Evolutionary conservation across 371 early-diverging fungal genomes (phyloP), one percentile per base, ranked within the genome.

Genomic region (Scutellospora calospora): DNA sequence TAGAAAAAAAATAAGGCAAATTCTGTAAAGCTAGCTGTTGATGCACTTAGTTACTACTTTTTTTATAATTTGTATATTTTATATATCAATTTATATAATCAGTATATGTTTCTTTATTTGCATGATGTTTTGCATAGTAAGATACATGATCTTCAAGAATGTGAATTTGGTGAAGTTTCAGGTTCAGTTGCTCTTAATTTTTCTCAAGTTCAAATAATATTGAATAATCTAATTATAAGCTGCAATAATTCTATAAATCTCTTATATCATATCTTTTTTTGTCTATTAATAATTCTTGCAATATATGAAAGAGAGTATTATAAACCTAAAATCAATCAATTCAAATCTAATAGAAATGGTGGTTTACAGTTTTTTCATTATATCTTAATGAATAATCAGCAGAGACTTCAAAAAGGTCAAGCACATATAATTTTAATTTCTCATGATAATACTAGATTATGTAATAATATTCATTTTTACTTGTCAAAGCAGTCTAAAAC

Each of bases 71-170:
- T 14, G 20, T 5, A 16, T 38, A 68, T 68, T 45, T 22, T 9
- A 68, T 8, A 68, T 16, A 16, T 68, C 16, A 68, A 68, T 45
- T 68, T 41, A 35, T n/a, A 45, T 49, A 20, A 68, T n/a, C 27
- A 35, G 14, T 68, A 68, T 68, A 25, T 41, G 11, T 68, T 68
- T 68, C 20, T 41, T n/a, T 38, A 68, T 35, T 20, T 68, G 5
- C 45, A 68, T 68, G 3, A 68, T 68, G 41, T 68, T 45, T 68
- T 68, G n/a, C 16, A 68, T 68, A 41, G 5, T 12, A 68, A 68
- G 22, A 35, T 68, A 41, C 5, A 20, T 5, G 41, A 68, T 35
- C 20, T 49, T 14, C 49, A 49, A 49, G 49, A 49, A 49, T 16
- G 27, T 60, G 22, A 16, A 60, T 60, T 22, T 22, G 29, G 60